Evolutionary conservation across 2,329 filamentous ascomycete species (phyloP).

Genomic region (Cordyceps militaris): DNA sequence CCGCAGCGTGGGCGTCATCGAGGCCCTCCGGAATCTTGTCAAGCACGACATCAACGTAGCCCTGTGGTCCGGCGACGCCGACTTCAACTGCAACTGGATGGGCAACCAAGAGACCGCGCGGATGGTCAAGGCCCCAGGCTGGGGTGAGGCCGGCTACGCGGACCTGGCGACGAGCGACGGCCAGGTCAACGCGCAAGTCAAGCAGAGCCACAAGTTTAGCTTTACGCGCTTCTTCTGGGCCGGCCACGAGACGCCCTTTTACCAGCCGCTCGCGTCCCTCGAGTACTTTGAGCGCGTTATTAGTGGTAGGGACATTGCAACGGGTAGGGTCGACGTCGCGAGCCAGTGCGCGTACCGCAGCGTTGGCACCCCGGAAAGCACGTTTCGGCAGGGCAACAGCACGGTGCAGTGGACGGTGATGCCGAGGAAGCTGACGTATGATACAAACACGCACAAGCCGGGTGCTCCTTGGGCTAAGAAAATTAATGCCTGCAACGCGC

Average conservation of each 20-base stretch:
- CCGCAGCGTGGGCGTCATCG: conserved; percentile 24
- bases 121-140: conserved; percentile 42
- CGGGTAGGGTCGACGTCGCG: conserved; percentile 44
- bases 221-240: conserved; percentile 60
- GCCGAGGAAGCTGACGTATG: not conserved
- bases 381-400: not conserved
- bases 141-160: conserved; percentile 54
- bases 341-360: conserved; percentile 20
- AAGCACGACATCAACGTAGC: conserved; percentile 55
- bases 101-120: conserved; percentile 63
- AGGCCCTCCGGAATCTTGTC: conserved; percentile 47
- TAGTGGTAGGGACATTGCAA: conserved; percentile 44
- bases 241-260: conserved; percentile 54
- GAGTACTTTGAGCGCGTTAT: conserved; percentile 53
- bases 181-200: conserved; percentile 41
- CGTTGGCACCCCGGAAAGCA: not conserved
- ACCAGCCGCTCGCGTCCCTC: conserved; percentile 50
- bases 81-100: conserved; percentile 53
- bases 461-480: not conserved
- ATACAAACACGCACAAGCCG: not conserved
- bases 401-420: not conserved
- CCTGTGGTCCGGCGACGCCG: conserved; percentile 56
- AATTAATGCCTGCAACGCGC: not conserved
- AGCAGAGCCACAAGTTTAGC: conserved; percentile 66
- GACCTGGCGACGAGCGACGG: conserved; percentile 58